phyloP scores from a whole-genome alignment of 441 rosid genomes.

The Croton laevigatus region DNA sequence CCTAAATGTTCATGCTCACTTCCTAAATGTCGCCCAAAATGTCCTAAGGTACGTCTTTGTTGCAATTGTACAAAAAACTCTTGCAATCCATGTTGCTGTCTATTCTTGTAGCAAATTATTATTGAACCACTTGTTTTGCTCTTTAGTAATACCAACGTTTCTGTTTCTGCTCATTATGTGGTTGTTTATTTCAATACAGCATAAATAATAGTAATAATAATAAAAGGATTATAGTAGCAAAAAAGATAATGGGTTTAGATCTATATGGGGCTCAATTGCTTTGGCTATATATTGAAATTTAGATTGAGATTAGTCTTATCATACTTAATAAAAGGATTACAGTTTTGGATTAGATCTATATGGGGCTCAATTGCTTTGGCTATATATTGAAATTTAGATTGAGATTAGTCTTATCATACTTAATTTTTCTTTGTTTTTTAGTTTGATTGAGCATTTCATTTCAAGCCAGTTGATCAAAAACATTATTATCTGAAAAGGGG shows the following conservation, averaged over 20 bases:
- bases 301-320: background rate
- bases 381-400: background rate
- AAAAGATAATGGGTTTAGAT: background rate
- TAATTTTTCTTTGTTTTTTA: background rate
- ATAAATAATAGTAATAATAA: too few species aligned
- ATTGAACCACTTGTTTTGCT: slow-evolving; percentile 9
- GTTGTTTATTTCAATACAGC: background rate
- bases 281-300: background rate
- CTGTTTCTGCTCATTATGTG: background rate
- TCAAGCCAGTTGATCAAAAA: background rate
- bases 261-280: background rate
- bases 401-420: background rate
- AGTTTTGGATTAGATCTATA: background rate
- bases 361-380: slow-evolving; percentile 5
- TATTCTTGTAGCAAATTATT: slow-evolving; percentile 38
- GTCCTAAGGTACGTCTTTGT: slow-evolving; percentile 46
- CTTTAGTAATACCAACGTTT: slow-evolving; percentile 12
- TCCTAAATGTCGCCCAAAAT: slow-evolving; percentile 34
- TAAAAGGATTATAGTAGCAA: too few species aligned
- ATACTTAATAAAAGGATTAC: background rate
- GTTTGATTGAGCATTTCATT: background rate
- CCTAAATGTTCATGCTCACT: slow-evolving; percentile 10
- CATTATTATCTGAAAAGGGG: background rate
- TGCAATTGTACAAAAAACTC: slow-evolving; percentile 50
- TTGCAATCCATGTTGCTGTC: slow-evolving; percentile 63